phyloP scores from a whole-genome alignment of 768 basidiomycete species.

The Nidularia sp. region DNA sequence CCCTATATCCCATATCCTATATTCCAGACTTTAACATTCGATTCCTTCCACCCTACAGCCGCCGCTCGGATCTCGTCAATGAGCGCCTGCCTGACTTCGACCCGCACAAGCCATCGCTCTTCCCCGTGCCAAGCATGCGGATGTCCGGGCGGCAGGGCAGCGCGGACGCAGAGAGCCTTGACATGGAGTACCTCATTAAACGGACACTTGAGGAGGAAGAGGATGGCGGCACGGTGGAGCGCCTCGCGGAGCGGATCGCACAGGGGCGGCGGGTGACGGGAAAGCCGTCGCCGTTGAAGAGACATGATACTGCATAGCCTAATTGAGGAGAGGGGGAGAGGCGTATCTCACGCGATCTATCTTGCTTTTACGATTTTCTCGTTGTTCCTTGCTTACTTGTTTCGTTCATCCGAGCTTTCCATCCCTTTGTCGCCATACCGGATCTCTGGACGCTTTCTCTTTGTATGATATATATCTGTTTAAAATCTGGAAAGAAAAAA shows the following conservation, averaged over 20 bases:
- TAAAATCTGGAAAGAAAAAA: too few species aligned
- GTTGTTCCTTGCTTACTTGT: not conserved
- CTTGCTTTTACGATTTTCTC: not conserved
- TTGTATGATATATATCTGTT: too few species aligned
- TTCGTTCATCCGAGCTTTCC: not conserved
- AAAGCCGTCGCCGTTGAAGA: conserved; percentile 53
- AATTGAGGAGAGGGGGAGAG: not conserved
- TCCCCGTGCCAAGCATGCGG: conserved; percentile 61
- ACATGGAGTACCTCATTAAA: conserved; percentile 67
- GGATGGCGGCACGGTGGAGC: conserved; percentile 43
- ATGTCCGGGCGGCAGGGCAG: conserved; percentile 33
- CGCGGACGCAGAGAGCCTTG: conserved; percentile 36
- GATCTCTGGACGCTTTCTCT: too few species aligned
- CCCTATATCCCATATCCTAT: not conserved
- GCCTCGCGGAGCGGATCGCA: conserved; percentile 61
- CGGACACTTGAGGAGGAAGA: conserved; percentile 58
- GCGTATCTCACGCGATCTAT: not conserved
- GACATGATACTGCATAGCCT: conserved; percentile 51
- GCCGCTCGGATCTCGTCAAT: conserved; percentile 68
- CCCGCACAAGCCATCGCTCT: conserved; percentile 34
- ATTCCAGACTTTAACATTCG: not conserved
- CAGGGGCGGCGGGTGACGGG: conserved; percentile 39
- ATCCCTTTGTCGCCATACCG: too few species aligned
- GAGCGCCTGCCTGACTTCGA: conserved; percentile 68
- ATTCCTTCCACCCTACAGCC: conserved; percentile 31